phyloP scores from a whole-genome alignment of 108 stramenopile genomes.

The Pelagomonas calceolata region DNA sequence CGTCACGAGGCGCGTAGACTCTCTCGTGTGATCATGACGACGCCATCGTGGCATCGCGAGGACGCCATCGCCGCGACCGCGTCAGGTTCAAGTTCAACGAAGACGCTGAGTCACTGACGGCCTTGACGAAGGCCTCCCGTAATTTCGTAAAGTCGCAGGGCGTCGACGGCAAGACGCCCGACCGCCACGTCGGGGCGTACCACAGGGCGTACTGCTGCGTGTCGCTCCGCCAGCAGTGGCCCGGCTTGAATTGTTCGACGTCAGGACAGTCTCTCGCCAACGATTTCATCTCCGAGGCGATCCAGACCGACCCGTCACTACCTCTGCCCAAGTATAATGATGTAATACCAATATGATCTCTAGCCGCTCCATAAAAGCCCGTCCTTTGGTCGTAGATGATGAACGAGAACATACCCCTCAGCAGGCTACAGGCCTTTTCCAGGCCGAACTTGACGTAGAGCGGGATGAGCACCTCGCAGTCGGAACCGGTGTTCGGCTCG shows the following conservation, averaged over 20 bases:
- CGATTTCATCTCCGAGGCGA: slow-evolving; percentile 87
- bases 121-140: slow-evolving; percentile 75
- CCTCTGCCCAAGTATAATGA: slow-evolving; percentile 92
- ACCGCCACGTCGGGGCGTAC: slow-evolving; percentile 75
- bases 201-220: slow-evolving; percentile 70
- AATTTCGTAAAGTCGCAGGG: slow-evolving; percentile 26
- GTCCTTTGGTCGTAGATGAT: slow-evolving; percentile 74
- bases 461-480: slow-evolving; percentile 88
- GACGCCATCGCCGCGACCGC: too few species aligned
- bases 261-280: slow-evolving; percentile 44
- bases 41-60: too few species aligned
- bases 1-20: too few species aligned
- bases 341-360: slow-evolving; percentile 94
- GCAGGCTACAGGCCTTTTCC: slow-evolving; percentile 32
- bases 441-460: slow-evolving; percentile 71
- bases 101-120: too few species aligned
- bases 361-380: slow-evolving; percentile 71
- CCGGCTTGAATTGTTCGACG: slow-evolving; percentile 85
- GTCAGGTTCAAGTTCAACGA: too few species aligned
- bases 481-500: slow-evolving; percentile 75
- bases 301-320: slow-evolving; percentile 79
- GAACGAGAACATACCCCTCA: slow-evolving; percentile 94
- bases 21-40: too few species aligned
- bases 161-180: slow-evolving; percentile 13
- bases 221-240: slow-evolving; percentile 79